These are phyloP conservation scores for Aschersonia sp. DNA, from an alignment of 2,329 filamentous ascomycete species.

Conservation along the genomic window DNA sequence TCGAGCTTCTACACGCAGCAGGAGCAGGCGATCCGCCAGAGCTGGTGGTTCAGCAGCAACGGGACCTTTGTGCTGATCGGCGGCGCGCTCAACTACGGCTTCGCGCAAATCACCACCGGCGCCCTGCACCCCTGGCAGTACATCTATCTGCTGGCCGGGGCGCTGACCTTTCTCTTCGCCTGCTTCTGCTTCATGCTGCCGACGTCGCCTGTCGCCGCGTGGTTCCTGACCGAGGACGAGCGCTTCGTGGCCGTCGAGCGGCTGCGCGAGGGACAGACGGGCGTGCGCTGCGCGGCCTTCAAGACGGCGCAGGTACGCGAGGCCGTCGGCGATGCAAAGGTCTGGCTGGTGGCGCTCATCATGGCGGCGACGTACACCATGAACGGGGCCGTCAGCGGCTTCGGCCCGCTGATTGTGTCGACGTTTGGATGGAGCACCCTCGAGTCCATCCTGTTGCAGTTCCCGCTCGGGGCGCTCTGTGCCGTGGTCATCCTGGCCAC, in stretches of 20 bases:
- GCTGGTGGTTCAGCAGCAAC: conserved; percentile 50
- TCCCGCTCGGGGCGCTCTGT: conserved; percentile 57
- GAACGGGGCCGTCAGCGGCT: conserved; percentile 57
- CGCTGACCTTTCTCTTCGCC: conserved; percentile 49
- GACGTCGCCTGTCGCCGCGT: conserved; percentile 50
- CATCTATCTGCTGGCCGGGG: conserved; percentile 52
- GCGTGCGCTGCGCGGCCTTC: conserved; percentile 44
- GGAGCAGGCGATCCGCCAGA: conserved; percentile 50
- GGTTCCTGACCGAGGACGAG: conserved; percentile 52
- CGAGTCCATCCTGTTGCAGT: conserved; percentile 57
- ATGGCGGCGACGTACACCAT: conserved; percentile 59
- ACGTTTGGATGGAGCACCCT: conserved; percentile 54
- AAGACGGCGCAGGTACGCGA: conserved; percentile 45
- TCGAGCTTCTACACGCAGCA: conserved; percentile 48
- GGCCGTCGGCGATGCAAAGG: conserved; percentile 41
- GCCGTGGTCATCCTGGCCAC: conserved; percentile 50
- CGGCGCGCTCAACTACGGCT: conserved; percentile 50
- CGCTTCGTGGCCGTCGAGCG: conserved; percentile 49
- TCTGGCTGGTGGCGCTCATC: conserved; percentile 51
- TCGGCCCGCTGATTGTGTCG: conserved; percentile 56
- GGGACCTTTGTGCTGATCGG: conserved; percentile 50
- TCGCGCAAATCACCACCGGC: conserved; percentile 44
- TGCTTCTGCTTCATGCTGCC: conserved; percentile 44
- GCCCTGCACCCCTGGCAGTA: conserved; percentile 51
- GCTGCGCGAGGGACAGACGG: conserved; percentile 46